These are phyloP conservation scores for Neurospora pannonica DNA, from an alignment of 495 filamentous ascomycete genomes.

Conservation along the genomic window DNA sequence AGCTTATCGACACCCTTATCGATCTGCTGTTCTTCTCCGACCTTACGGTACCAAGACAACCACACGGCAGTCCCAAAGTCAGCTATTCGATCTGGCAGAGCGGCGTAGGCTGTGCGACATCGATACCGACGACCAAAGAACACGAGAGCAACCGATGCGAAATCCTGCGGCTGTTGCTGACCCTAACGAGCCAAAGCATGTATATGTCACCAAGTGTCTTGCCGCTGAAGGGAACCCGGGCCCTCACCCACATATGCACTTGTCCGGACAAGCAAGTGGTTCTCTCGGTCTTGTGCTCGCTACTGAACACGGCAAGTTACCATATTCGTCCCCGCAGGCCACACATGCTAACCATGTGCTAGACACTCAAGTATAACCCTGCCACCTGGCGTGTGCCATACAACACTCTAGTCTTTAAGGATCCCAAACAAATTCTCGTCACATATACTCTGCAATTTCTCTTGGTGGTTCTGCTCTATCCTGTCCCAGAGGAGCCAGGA, in stretches of 20 bases:
- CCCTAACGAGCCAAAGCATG: constrained; percentile 81
- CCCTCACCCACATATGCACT: constrained; percentile 79
- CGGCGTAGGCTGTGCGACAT: constrained; percentile 88
- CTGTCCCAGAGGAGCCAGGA: constrained; percentile 70
- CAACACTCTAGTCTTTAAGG: constrained; percentile 87
- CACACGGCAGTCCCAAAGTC: constrained; percentile 66
- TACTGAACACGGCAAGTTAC: constrained; percentile 81
- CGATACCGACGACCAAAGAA: constrained; percentile 79
- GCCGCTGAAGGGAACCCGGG: constrained; percentile 75
- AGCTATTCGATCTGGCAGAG: constrained; percentile 96
- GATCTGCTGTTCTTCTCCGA: constrained; percentile 88
- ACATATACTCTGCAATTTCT: constrained; percentile 88
- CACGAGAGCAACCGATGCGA: constrained; percentile 88
- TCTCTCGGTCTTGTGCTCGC: constrained; percentile 78
- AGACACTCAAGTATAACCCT: constrained; percentile 96
- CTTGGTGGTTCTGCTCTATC: constrained; percentile 80
- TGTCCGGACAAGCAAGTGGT: constrained; percentile 87
- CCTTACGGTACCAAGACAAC: constrained; percentile 65
- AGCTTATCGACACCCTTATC: constrained; percentile 82
- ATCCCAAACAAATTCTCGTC: constrained; percentile 84
- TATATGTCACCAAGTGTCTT: constrained; percentile 79
- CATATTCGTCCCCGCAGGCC: not conserved
- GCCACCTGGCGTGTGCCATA: constrained; percentile 92
- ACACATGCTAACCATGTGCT: constrained; percentile 11
- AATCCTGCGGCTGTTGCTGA: constrained; percentile 76